Evolutionary conservation across 106 monocot species (phyloP), one percentile per base, ranked within the genome.

Genomic region (Acorus calamus): DNA sequence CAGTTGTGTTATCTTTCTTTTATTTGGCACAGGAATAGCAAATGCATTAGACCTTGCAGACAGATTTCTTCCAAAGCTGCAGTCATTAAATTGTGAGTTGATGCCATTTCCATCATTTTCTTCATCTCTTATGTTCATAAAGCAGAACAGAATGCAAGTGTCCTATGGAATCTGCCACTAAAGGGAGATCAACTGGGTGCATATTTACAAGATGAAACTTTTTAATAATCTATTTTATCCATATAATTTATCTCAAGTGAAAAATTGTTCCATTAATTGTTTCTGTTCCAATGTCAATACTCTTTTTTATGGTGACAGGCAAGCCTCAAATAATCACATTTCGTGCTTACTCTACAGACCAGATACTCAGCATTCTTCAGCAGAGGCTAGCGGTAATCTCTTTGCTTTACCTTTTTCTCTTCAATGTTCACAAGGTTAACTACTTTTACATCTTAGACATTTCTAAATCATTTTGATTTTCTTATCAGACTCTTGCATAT

Each of bases 31-130:
- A 90, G 94, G 90, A 69, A 92, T 98, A 66, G 96, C 96, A 75
- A 98, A 91, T 76, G 91, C 96, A 46, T 88, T 92, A 62, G 91
- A 98, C 65, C 73, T 91, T 14, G 85, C 96, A 42, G 84, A 98
- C 73, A 73, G 91, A 56, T 98, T 98, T 85, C 96, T 98, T 63
- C 96, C 91, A 54, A 86, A 73, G 66, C 96, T 98, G 62, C 73
- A 91, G 69, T 85, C 87, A n/a, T 64, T 91, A 65, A 98, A 92
- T 76, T 98, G 96, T 91, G 72, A 83, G 87, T 46, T 61, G 28
- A 28, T 28, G 28, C 28, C 28, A 28, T 28, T 28, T 28, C 28
- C 1, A 0, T 28, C 28, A 28, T 28, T 28, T 28, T 28, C 28
- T 28, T 1, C 28, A 11, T 5, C 42, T 7, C 28, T 47, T 42